Evolutionary conservation across 2,329 filamentous ascomycete genomes (phyloP), one percentile per base, ranked within the genome.

Genomic region (Sporothrix curviconia): DNA sequence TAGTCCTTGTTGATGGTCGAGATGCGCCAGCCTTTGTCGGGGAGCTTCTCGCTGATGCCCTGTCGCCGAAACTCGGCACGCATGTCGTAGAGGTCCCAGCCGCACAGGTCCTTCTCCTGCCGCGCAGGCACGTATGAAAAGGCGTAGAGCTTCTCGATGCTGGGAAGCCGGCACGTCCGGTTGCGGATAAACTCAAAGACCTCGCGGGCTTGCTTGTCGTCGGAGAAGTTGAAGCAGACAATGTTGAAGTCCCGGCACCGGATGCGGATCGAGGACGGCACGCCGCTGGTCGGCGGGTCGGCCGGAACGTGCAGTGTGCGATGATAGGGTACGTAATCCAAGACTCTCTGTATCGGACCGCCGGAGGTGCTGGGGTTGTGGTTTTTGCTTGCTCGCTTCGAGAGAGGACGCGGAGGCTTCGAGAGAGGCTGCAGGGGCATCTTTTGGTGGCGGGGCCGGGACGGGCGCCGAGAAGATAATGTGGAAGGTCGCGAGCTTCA

Each of bases 321-420:
- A 99, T 90, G 72, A 97, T 92, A 24, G 92, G 92, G 71, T 92
- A 99, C 15, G 94, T 92, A 56, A 97, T 90, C 89, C 92, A 99
- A 68, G 89, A 83, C 72, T 96, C 89, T 68, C 85, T 72, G 44
- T 69, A 62, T 34, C 69, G 70, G 63, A 55, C 51, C 0, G 52
- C 36, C 15, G 57, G 46, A 6, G 50, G 39, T 4, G 39, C 59
- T 22, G 24, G 30, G 19, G 61, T 37, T 51, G 30, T 15, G 40
- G 24, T 61, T 62, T 63, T 8, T 67, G 61, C 17, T 65, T 64
- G 7, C 59, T 53, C 14, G 59, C 8, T 9, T 51, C 36, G 71
- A 61, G 78, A 75, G 34, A 25, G 22, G 34, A 22, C 7, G 34
- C 7, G 2, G 49, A 51, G 36, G 50, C 77, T 53, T 55, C 47